Evolutionary conservation across 495 filamentous ascomycete species (phyloP), one percentile per base, ranked within the genome.

Genomic region (Neurospora hispaniola): DNA sequence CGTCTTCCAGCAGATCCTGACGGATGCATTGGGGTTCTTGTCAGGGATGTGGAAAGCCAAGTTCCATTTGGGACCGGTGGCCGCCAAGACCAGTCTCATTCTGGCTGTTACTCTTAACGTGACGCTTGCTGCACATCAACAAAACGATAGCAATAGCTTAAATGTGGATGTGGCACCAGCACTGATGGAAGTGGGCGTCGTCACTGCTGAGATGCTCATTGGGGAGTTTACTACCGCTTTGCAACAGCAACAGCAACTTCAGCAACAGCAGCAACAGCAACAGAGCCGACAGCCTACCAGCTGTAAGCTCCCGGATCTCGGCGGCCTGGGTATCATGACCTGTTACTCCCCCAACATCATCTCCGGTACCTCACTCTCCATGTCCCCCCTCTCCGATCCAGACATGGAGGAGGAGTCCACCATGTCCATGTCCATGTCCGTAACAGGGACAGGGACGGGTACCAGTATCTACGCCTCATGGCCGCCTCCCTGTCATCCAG

Each of bases 51-150:
- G 75, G 71, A 71, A 70, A 23, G 12, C 42, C 7, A 59, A 69
- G 2, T 76, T 72, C 14, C 76, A 78, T 14, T 35, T 76, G 0
- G 76, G 76, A 2, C 71, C 73, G 0, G 73, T 78, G 0, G 73
- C 74, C 0, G 76, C 75, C 12, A 76, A 76, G 23, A 69, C 69
- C 0, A 74, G 71, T 7, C 27, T 78, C 3, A 40, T 78, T 0
- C 27, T 78, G 0, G 70, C 73, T 0, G 73, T 78, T 1, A 71
- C 48, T 2, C 9, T 69, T 5, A 72, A 68, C 4, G 74, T 76
- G 0, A 74, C 54, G 20, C 12, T 40, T 8, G 38, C 6, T 38
- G 7, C 1, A 39, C 38, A 41, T 48, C 18, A 10, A 23, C 38
- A 39, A 9, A 39, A 7, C 38, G 0, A 6, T 6, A 40, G 11